Evolutionary conservation across 2,329 filamentous ascomycete species (phyloP), one percentile per base, ranked within the genome.

Genomic region (Trichoderma koningiopsis): DNA sequence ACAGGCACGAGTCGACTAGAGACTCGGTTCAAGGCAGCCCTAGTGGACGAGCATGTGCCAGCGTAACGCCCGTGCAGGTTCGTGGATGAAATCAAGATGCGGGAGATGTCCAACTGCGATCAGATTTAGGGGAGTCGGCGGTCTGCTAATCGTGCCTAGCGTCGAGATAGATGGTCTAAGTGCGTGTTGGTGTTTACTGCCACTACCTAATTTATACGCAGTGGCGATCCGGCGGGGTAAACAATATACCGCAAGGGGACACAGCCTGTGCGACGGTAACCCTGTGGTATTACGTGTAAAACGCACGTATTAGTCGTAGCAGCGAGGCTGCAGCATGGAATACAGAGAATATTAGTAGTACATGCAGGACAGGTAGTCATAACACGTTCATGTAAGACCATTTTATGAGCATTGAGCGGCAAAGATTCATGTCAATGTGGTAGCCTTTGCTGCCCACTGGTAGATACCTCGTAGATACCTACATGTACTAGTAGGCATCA

Each of bases 211-310:
- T 27, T 27, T 53, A 53, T n/a, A 33, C 37, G 55, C 33, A 58
- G 55, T 47, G 62, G 62, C 62, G 53, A 65, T 24, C 33, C 62
- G 62, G 62, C 62, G 62, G 53, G 62, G 62, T 65, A 66, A 66
- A 66, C 29, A 35, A 47, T 66, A 35, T 66, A 47, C 62, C 62
- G 62, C 53, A 49, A 49, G 53, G 62, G 27, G 53, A 57, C 19
- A 31, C 61, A 55, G 61, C 61, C 31, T 10, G 43, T 27, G 47
- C 47, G n/a, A 49, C 47, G 47, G 47, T 49, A 49, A 24, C 47
- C 40, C n/a, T 24, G 47, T 43, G 19, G 40, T 24, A 49, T 49
- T 49, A 43, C 40, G 40, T 27, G 31, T 33, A 33, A 10, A 33
- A 10, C 31, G 31, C 4, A 47, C 37, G 10, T 47, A 47, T 47